These are phyloP conservation scores for Geopyxis carbonaria DNA, from an alignment of 495 filamentous ascomycete genomes.

Conservation along the genomic window DNA sequence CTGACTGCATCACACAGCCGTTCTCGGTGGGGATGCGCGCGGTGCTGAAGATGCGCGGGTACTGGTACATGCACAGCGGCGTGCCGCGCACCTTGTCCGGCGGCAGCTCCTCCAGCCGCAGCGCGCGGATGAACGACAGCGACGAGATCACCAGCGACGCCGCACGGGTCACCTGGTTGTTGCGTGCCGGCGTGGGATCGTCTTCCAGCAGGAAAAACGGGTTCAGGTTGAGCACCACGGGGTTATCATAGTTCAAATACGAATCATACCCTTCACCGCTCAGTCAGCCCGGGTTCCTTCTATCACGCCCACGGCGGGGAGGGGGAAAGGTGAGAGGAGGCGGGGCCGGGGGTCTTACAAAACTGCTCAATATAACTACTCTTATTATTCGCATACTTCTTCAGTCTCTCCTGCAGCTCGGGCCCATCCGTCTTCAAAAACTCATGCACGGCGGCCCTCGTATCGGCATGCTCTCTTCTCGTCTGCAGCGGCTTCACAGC, in stretches of 20 bases:
- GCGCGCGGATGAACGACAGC: conserved; percentile 79
- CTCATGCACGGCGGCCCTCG: conserved; percentile 60
- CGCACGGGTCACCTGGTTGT: conserved; percentile 88
- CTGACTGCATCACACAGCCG: conserved; percentile 90
- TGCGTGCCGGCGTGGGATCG: conserved; percentile 87
- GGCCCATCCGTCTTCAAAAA: conserved; percentile 75
- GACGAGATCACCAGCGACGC: conserved; percentile 84
- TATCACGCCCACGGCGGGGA: neutral
- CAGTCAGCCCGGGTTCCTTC: conserved; percentile 11
- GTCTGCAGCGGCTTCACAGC: conserved; percentile 71
- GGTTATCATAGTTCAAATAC: conserved; percentile 94
- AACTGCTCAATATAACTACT: conserved; percentile 98
- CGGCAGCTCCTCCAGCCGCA: conserved; percentile 80
- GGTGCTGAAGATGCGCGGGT: conserved; percentile 87
- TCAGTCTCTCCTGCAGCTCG: conserved; percentile 70
- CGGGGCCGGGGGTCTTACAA: no score
- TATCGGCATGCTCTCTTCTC: conserved; percentile 66
- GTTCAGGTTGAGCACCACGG: conserved; percentile 92
- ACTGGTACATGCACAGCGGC: conserved; percentile 94
- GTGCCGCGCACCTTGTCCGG: conserved; percentile 70
- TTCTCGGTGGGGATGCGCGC: conserved; percentile 87
- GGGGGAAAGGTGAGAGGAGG: neutral
- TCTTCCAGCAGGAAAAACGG: conserved; percentile 96
- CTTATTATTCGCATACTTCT: conserved; percentile 81
- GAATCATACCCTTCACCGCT: conserved; percentile 85